Evolutionary conservation across 169 alveolate genomes (phyloP).

Genomic region (Plasmodium gaboni): DNA sequence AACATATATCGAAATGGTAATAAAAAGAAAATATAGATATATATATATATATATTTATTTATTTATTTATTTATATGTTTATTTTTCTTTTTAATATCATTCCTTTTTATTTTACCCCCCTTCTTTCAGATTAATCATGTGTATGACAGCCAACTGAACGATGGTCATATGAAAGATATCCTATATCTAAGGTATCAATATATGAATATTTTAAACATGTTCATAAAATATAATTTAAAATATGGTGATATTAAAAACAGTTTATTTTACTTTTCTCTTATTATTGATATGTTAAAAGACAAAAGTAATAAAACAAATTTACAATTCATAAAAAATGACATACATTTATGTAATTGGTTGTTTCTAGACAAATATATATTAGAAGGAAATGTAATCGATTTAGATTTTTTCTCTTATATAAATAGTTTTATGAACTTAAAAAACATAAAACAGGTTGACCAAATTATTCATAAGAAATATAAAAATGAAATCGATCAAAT

Average conservation of each 20-base stretch:
- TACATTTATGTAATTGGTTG: conserved; percentile 28
- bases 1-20: conserved; percentile 57
- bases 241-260: conserved; percentile 32
- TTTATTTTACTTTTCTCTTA: conserved; percentile 8
- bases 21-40: not conserved
- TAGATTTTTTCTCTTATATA: conserved; percentile 37
- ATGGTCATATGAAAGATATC: conserved; percentile 6
- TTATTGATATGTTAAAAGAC: conserved; percentile 44
- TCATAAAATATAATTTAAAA: conserved; percentile 19
- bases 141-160: conserved; percentile 5
- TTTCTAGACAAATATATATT: conserved; percentile 19
- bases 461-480: conserved; percentile 14
- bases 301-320: conserved; percentile 14
- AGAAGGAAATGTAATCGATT: conserved; percentile 12
- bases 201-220: conserved; percentile 20
- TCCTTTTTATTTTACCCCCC: not conserved
- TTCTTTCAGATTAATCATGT: conserved; percentile 17
- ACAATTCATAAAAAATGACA: conserved; percentile 53
- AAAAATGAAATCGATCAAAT: conserved; percentile 47
- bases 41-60: not conserved
- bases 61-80: not conserved
- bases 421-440: conserved; percentile 38
- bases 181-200: conserved; percentile 27
- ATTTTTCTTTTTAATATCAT: not conserved
- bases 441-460: not conserved